Evolutionary conservation across 805 yeast genomes (phyloP).

Genomic region (Groenewaldozyma tartarivorans): DNA sequence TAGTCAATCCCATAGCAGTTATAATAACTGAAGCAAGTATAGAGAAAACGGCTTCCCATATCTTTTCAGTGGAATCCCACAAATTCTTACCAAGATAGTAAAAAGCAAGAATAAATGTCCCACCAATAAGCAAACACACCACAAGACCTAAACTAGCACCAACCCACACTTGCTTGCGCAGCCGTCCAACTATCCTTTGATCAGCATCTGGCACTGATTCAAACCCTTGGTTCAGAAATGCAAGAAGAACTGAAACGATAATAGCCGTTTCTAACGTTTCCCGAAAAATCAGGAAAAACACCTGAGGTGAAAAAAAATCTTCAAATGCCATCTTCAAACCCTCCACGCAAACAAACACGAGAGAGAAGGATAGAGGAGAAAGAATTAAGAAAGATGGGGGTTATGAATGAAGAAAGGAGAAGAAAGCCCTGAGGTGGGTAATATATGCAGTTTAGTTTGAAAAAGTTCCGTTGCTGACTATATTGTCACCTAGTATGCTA

Average conservation of each 20-base stretch:
- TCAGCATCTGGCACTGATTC: slow-evolving; percentile 12
- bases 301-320: slow-evolving; percentile 51
- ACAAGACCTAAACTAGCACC: slow-evolving; percentile 70
- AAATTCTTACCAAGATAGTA: slow-evolving; percentile 72
- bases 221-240: slow-evolving; percentile 77
- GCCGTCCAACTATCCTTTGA: slow-evolving; percentile 29
- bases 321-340: slow-evolving; percentile 15
- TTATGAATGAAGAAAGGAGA: too few species aligned
- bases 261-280: slow-evolving; percentile 84
- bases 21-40: slow-evolving; percentile 69
- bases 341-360: too few species aligned
- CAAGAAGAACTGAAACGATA: slow-evolving; percentile 75
- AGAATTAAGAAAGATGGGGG: too few species aligned
- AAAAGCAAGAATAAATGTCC: slow-evolving; percentile 57
- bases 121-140: slow-evolving; percentile 65
- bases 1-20: slow-evolving; percentile 78
- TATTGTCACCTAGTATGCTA: too few species aligned
- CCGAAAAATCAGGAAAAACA: slow-evolving; percentile 84
- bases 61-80: slow-evolving; percentile 80
- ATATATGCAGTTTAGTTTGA: too few species aligned
- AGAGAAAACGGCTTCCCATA: slow-evolving; percentile 83
- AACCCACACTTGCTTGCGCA: slow-evolving; percentile 66
- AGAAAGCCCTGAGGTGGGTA: too few species aligned
- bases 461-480: too few species aligned
- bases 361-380: too few species aligned